Percentiles rank a stretch among this genome's conserved stretches.
phyloP scores from a whole-genome alignment of 2,329 filamentous ascomycete genomes.

The Blastomyces gilchristii region DNA sequence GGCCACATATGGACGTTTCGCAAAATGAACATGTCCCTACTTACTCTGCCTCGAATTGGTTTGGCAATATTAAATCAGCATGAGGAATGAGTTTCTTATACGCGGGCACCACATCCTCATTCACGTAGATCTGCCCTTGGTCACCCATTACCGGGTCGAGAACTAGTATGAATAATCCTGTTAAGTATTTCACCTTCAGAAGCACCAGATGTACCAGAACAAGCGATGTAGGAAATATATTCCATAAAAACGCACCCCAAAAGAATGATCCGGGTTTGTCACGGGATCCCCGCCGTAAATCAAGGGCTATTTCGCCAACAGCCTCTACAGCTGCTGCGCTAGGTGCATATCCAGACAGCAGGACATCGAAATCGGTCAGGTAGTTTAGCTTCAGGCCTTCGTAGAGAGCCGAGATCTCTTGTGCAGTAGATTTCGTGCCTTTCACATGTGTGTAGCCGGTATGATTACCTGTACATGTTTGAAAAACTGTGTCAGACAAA shows the following conservation, averaged over 20 bases:
- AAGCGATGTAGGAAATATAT: neutral
- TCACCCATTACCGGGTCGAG: slow-evolving; percentile 98
- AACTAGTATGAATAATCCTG: slow-evolving; percentile 40
- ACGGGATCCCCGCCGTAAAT: slow-evolving; percentile 58
- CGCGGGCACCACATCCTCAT: slow-evolving; percentile 78
- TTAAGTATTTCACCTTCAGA: neutral
- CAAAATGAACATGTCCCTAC: slow-evolving; percentile 20
- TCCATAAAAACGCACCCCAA: slow-evolving; percentile 49
- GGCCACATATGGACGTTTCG: neutral
- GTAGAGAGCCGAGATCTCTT: slow-evolving; percentile 77
- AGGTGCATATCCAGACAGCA: slow-evolving; percentile 90
- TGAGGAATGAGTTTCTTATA: slow-evolving; percentile 71
- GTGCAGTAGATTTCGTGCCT: slow-evolving; percentile 68
- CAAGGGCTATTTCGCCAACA: slow-evolving; percentile 72
- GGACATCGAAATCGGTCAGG: slow-evolving; percentile 82
- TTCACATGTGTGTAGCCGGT: slow-evolving; percentile 84
- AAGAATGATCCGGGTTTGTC: slow-evolving; percentile 69
- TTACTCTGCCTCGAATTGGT: slow-evolving; percentile 95
- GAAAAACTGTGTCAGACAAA: slow-evolving; percentile 3
- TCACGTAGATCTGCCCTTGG: slow-evolving; percentile 83
- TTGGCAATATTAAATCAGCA: slow-evolving; percentile 86
- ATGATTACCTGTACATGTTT: slow-evolving; percentile 64
- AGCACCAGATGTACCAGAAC: neutral
- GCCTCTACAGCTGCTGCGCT: slow-evolving; percentile 74
- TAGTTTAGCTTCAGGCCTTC: slow-evolving; percentile 71